Evolutionary conservation across 257 asterid genomes (phyloP).

Genomic region (Ehretia macrophylla): DNA sequence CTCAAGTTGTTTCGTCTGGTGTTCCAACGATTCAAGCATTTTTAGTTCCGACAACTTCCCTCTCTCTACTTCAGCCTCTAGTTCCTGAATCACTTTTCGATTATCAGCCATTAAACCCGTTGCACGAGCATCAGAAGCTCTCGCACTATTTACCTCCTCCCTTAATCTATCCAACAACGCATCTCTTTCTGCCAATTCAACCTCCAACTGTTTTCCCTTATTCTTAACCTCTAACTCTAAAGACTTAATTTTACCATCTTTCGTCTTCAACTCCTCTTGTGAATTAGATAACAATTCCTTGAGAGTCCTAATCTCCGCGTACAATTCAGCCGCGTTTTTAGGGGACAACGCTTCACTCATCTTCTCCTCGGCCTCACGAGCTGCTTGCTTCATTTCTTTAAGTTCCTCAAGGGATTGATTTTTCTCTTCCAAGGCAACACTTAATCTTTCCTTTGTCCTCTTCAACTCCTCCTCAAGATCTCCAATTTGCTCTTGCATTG

Average conservation of each 20-base stretch:
- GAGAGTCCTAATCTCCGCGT: conserved; percentile 38
- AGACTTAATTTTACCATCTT: conserved; percentile 35
- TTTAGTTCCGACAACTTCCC: conserved; percentile 28
- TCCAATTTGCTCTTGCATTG: conserved; percentile 46
- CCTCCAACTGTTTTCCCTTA: conserved; percentile 27
- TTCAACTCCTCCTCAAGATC: conserved; percentile 49
- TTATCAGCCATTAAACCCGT: conserved; percentile 14
- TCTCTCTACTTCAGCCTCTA: conserved; percentile 45
- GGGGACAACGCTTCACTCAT: conserved; percentile 22
- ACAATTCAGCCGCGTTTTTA: conserved; percentile 19
- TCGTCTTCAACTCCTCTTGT: conserved; percentile 37
- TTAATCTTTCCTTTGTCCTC: conserved; percentile 35
- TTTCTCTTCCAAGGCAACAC: conserved; percentile 31
- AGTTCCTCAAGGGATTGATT: conserved; percentile 36
- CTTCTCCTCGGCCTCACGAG: conserved; percentile 27
- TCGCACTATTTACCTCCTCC: conserved; percentile 36
- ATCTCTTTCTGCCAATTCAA: conserved; percentile 33
- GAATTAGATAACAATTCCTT: conserved; percentile 28
- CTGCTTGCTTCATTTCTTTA: conserved; percentile 28
- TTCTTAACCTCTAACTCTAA: conserved; percentile 41
- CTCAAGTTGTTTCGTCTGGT: conserved; percentile 40
- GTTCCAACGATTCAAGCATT: conserved; percentile 36
- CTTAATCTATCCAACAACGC: conserved; percentile 25
- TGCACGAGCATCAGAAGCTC: conserved; percentile 19
- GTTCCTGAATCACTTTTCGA: conserved; percentile 35